phyloP scores from a whole-genome alignment of 1,139 yeast genomes.

The Taphrina communis region DNA sequence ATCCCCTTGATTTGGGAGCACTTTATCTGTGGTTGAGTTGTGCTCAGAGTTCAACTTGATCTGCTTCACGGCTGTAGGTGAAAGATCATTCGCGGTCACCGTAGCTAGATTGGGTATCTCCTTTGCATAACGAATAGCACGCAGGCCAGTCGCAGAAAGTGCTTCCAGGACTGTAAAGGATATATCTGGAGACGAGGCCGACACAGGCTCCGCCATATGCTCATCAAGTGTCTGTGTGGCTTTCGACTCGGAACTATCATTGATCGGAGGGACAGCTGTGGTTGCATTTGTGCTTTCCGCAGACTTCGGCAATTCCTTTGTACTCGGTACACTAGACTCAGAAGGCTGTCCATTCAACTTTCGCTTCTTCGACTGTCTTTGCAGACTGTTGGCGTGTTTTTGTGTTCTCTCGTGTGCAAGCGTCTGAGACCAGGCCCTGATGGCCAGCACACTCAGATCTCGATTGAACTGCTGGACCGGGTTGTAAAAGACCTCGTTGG shows the following conservation, averaged over 20 bases:
- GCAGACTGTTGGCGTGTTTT: constrained; percentile 52
- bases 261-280: background rate
- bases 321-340: background rate
- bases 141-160: constrained; percentile 88
- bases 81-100: constrained; percentile 86
- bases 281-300: background rate
- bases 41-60: constrained; percentile 72
- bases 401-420: constrained; percentile 52
- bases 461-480: constrained; percentile 96
- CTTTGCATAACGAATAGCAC: constrained; percentile 90
- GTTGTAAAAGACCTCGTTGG: constrained; percentile 83
- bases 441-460: constrained; percentile 83
- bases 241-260: constrained; percentile 31
- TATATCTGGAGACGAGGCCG: constrained; percentile 50
- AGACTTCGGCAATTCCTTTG: no score
- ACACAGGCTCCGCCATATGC: constrained; percentile 19
- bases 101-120: constrained; percentile 77
- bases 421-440: constrained; percentile 80
- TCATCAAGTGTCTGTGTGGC: constrained; percentile 3
- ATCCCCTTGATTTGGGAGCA: constrained; percentile 77
- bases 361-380: constrained; percentile 48
- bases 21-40: constrained; percentile 63
- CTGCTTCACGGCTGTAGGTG: constrained; percentile 83
- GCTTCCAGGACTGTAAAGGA: constrained; percentile 81
- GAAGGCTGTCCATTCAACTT: constrained; percentile 39